Evolutionary conservation across 257 asterid genomes (phyloP).

Genomic region (Solanum peruvianum): DNA sequence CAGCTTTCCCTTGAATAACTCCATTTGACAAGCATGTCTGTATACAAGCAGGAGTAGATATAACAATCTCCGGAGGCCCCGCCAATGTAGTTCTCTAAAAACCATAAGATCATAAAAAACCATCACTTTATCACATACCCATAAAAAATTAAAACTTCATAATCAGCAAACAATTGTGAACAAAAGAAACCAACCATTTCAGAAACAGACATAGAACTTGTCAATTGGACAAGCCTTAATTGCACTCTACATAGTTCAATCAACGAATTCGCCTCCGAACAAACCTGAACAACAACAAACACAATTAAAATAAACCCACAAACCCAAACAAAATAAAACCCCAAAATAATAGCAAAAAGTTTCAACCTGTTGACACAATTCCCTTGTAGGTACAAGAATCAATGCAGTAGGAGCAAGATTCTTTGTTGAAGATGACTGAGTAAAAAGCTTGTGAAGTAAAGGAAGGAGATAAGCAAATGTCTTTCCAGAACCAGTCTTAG

Average conservation of each 20-base stretch:
- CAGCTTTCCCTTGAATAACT: conserved; percentile 48
- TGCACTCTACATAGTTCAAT: conserved; percentile 78
- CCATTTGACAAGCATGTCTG: conserved; percentile 51
- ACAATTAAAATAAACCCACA: background rate
- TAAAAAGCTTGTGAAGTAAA: conserved; percentile 76
- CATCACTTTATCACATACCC: background rate
- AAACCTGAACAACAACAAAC: conserved; percentile 35
- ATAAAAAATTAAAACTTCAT: background rate
- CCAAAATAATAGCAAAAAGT: background rate
- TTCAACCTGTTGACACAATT: conserved; percentile 75
- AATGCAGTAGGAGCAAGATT: conserved; percentile 56
- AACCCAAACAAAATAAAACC: background rate
- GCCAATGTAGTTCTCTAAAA: conserved; percentile 68
- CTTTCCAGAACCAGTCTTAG: conserved; percentile 98
- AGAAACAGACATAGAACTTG: conserved; percentile 56
- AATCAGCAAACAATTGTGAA: background rate
- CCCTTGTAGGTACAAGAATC: conserved; percentile 88
- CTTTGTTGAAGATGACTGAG: conserved; percentile 24
- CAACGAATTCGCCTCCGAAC: conserved; percentile 47
- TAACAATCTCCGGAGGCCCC: conserved; percentile 67
- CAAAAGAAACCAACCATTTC: conserved; percentile 54
- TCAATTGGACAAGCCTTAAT: conserved; percentile 62
- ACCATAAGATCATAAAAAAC: background rate
- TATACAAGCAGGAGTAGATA: conserved; percentile 87
- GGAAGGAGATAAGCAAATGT: conserved; percentile 89